Conservation (phyloP, 345 rosid genomes). For the Cardamine chenopodiifolia region DNA sequence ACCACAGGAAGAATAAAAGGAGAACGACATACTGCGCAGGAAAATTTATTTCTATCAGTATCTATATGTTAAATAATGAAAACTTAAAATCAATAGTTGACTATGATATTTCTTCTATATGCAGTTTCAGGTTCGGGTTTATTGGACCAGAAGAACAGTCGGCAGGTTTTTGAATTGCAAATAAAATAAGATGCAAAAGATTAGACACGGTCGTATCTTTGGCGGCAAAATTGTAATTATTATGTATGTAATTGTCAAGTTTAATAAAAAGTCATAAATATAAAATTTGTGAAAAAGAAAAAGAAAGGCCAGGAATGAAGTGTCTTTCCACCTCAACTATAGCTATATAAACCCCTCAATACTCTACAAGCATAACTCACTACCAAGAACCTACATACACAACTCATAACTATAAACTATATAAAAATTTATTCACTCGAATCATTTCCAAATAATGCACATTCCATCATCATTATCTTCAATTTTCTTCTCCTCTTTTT, state of each 20-base stretch:
- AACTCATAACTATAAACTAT: slow-evolving; percentile 23
- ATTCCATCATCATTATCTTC: slow-evolving; percentile 14
- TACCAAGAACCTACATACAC: slow-evolving; percentile 26
- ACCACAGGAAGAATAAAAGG: not conserved
- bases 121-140: slow-evolving; percentile 2
- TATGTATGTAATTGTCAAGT: not conserved
- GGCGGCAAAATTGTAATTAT: slow-evolving; percentile 29
- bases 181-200: not conserved
- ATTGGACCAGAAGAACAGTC: slow-evolving; percentile 25
- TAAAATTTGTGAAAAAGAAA: not conserved
- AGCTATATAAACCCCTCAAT: slow-evolving; percentile 42
- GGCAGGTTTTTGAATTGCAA: not conserved
- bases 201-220: not conserved
- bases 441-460: slow-evolving; percentile 45
- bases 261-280: not conserved
- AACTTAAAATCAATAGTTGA: not conserved
- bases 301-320: slow-evolving; percentile 31
- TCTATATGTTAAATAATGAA: not conserved
- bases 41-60: no score
- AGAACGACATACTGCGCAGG: not conserved
- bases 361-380: slow-evolving; percentile 23
- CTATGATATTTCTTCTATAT: not conserved
- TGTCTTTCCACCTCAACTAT: slow-evolving; percentile 35
- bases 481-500: slow-evolving; percentile 7
- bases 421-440: no score